phyloP scores from a whole-genome alignment of 2,329 filamentous ascomycete genomes.

The Ophiostoma triangulosporum region DNA sequence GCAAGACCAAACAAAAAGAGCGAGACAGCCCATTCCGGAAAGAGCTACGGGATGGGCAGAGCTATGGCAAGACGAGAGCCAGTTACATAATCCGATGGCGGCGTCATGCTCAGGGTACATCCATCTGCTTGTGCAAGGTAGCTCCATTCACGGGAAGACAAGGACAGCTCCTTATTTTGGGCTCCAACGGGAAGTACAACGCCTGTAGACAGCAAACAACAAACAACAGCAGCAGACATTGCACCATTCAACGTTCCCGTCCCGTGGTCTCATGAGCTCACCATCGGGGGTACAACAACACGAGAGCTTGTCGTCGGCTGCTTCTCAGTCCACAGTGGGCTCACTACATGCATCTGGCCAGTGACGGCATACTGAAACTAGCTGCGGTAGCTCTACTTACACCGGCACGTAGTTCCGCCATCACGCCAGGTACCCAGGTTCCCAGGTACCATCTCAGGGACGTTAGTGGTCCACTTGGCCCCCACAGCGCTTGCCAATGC shows the following conservation, averaged over 20 bases:
- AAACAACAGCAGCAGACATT: too few relatives aligned
- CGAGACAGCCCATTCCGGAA: constrained; percentile 4
- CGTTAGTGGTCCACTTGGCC: neutral
- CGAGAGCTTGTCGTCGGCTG: neutral
- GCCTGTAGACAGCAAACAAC: too few relatives aligned
- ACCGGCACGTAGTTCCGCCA: neutral
- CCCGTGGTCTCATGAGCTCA: too few relatives aligned
- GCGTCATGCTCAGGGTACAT: neutral
- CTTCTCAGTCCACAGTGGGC: constrained; percentile 7
- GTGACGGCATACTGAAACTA: constrained; percentile 2
- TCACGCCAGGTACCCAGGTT: neutral
- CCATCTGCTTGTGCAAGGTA: too few relatives aligned
- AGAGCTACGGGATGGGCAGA: neutral
- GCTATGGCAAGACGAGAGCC: neutral
- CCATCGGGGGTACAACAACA: too few relatives aligned
- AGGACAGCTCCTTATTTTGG: too few relatives aligned
- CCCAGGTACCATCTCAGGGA: too few relatives aligned
- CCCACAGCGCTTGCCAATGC: constrained; percentile 7
- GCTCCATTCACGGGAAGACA: too few relatives aligned
- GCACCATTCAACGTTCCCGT: too few relatives aligned
- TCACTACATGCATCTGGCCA: neutral
- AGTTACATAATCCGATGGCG: neutral
- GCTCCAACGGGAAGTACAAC: too few relatives aligned
- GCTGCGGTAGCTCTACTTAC: constrained; percentile 5
- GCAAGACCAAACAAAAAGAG: constrained; percentile 1